Base-by-base conservation (phyloP, 2,329 filamentous ascomycete genomes). In the Samsoniella hepiali region DNA sequence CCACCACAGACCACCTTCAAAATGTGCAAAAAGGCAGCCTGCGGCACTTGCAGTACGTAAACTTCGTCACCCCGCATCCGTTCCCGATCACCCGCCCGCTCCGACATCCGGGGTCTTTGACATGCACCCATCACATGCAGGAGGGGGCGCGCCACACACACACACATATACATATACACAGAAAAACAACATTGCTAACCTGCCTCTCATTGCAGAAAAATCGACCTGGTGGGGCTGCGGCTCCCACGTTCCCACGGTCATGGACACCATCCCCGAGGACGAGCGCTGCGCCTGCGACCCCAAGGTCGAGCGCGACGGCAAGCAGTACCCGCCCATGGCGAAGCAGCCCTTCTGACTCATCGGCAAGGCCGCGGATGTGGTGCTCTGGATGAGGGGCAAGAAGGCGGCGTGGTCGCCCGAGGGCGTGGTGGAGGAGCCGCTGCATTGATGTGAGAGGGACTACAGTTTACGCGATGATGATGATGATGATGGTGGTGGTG, bases 241-340 rank as follows among this genome's bases (percentile, higher is more conserved):
- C 66, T 78, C 69, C 65, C 85, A 90, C 76, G 78, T 89, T 68
- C 76, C 84, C 13, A 73, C 73, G 17, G 87, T 91, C 68, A 84
- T 91, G 78, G 84, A 88, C 72, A 70, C 73, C 32, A 73, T 91
- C 50, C 81, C 86, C 5, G 76, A 79, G 42, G 74, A 78, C 6
- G 79, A 90, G 47, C 84, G 88, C 76, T 92, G 89, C 78, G 79
- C 77, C 31, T 92, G 89, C 72, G 78, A 82, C 69, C 88, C 88
- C 34, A 84, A 84, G 71, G 78, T 90, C 66, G 82, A 86, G 70
- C 78, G 79, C 47, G 81, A 84, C 62, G 87, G 86, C 53, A 84
- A 83, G 69, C 69, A 81, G 70, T 91, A 90, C 70, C 88, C 88
- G 64, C 87, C 88, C 34, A 88, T 84, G 82, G 86, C 81, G 5